These are phyloP conservation scores for Groenewaldozyma auringiensis DNA, from an alignment of 1,139 yeast species.

Conservation along the genomic window DNA sequence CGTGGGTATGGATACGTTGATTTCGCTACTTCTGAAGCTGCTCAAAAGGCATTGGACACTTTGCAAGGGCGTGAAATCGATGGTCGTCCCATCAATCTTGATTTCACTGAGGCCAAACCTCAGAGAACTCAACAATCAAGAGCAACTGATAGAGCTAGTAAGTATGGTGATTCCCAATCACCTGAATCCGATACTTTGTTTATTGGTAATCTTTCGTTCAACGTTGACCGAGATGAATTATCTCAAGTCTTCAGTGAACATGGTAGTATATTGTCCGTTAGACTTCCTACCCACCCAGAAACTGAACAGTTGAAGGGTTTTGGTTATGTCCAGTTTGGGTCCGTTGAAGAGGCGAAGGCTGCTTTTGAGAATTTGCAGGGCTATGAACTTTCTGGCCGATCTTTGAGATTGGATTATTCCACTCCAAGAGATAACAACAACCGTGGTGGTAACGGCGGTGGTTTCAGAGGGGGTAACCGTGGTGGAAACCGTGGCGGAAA, in stretches of 20 bases:
- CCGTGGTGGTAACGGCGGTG: constrained; percentile 38
- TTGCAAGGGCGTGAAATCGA: constrained; percentile 92
- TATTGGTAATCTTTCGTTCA: constrained; percentile 91
- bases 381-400: constrained; percentile 81
- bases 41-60: constrained; percentile 81
- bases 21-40: constrained; percentile 65
- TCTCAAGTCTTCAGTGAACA: constrained; percentile 63
- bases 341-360: constrained; percentile 82
- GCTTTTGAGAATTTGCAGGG: constrained; percentile 88
- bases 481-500: constrained; percentile 41
- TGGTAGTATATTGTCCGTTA: constrained; percentile 79
- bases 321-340: constrained; percentile 89
- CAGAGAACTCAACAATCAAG: constrained; percentile 40
- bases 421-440: constrained; percentile 66
- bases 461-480: constrained; percentile 36
- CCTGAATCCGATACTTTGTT: constrained; percentile 92
- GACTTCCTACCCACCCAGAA: constrained; percentile 97
- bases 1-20: constrained; percentile 99
- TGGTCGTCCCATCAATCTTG: constrained; percentile 93
- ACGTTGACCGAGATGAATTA: constrained; percentile 71
- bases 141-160: constrained; percentile 68
- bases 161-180: constrained; percentile 83
- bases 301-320: constrained; percentile 98
- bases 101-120: constrained; percentile 83
- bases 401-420: constrained; percentile 90